These are phyloP conservation scores for Lantana camara DNA, from an alignment of 257 asterid species.

Conservation along the genomic window DNA sequence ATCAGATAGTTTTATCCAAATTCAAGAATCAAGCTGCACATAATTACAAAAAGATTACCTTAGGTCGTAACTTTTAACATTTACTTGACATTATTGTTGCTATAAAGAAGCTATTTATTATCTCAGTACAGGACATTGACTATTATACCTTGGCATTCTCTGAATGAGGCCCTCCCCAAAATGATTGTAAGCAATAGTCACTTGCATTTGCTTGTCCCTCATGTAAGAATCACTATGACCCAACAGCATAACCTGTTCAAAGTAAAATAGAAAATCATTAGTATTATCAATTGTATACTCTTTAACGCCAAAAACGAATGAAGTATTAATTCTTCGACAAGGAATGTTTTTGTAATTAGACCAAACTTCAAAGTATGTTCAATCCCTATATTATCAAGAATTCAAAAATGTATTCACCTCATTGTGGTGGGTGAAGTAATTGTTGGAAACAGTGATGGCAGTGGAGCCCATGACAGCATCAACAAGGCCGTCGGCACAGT, in stretches of 20 bases:
- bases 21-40: not conserved
- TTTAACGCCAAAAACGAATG: not conserved
- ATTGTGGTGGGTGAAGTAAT: conserved; percentile 83
- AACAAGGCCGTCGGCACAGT: conserved; percentile 92
- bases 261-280: not conserved
- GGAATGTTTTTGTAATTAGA: too few relatives aligned
- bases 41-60: not conserved
- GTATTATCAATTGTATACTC: not conserved
- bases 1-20: not conserved
- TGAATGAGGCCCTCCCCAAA: conserved; percentile 94
- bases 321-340: too few relatives aligned
- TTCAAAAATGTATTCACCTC: conserved; percentile 66
- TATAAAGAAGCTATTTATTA: not conserved
- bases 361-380: too few relatives aligned
- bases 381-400: too few relatives aligned
- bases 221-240: conserved; percentile 86
- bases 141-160: conserved; percentile 85
- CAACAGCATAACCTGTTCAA: conserved; percentile 73
- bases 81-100: not conserved
- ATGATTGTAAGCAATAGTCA: conserved; percentile 88
- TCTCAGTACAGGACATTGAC: not conserved
- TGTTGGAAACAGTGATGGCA: conserved; percentile 86
- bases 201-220: conserved; percentile 88
- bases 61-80: not conserved
- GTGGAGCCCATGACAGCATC: conserved; percentile 96